Conservation (phyloP, 2,329 filamentous ascomycete species). For the Paradendryphiella salina region DNA sequence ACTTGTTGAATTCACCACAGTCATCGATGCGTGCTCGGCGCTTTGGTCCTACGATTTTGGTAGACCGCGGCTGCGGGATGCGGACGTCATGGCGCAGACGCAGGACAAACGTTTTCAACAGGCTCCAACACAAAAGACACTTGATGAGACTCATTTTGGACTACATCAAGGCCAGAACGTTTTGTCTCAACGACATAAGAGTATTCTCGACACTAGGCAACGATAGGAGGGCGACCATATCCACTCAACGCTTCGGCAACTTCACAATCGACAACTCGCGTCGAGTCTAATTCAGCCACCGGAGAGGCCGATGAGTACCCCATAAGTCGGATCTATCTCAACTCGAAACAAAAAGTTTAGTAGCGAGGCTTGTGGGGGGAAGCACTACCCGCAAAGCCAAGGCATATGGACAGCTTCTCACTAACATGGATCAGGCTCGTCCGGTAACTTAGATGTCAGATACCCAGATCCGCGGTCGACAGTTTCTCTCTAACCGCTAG, state of each 20-base stretch:
- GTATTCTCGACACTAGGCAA: neutral
- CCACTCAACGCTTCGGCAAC: neutral
- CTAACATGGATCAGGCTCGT: neutral
- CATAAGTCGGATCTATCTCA: neutral
- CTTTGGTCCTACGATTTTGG: neutral
- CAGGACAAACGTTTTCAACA: neutral
- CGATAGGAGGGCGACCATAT: neutral
- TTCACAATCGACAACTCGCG: neutral
- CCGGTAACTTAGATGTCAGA: slow-evolving; percentile 12
- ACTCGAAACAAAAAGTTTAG: slow-evolving; percentile 1
- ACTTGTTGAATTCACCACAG: neutral
- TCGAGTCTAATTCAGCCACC: neutral
- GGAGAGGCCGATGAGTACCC: slow-evolving; percentile 1
- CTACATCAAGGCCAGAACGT: neutral
- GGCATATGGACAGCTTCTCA: slow-evolving; percentile 4
- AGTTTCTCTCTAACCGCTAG: neutral
- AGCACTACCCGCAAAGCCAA: slow-evolving; percentile 5
- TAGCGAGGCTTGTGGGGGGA: slow-evolving; percentile 2
- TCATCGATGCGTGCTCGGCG: neutral
- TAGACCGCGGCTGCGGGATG: neutral
- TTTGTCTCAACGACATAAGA: neutral
- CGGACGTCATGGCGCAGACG: neutral
- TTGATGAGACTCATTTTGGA: neutral
- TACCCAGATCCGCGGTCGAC: slow-evolving; percentile 7
- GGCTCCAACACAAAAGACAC: neutral